Evolutionary conservation across 371 early-diverging fungal genomes (phyloP).

Genomic region (Dichotomocladium elegans): DNA sequence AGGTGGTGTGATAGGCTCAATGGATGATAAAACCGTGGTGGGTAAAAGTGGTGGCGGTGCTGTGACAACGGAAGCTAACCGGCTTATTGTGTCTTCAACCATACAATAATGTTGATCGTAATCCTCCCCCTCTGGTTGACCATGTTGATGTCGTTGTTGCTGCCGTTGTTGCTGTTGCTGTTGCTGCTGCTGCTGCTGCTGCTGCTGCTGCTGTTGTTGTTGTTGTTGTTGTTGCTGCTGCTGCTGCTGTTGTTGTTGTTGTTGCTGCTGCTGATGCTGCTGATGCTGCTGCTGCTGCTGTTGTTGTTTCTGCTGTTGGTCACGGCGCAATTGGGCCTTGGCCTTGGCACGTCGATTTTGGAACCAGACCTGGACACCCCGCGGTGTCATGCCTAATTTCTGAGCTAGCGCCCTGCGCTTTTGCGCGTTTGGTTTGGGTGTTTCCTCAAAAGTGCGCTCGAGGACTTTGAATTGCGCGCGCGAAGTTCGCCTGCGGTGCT

Average conservation of each 20-base stretch:
- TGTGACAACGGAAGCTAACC: too few relatives aligned
- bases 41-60: too few relatives aligned
- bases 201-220: background rate
- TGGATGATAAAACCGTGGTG: background rate
- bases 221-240: background rate
- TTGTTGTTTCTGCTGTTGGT: slow-evolving; percentile 2
- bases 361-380: slow-evolving; percentile 97
- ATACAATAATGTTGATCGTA: too few relatives aligned
- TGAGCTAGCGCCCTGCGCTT: slow-evolving; percentile 63
- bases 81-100: too few relatives aligned
- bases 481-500: slow-evolving; percentile 70
- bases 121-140: too few relatives aligned
- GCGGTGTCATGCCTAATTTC: slow-evolving; percentile 78
- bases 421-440: slow-evolving; percentile 67
- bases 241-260: background rate
- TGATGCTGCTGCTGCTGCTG: background rate
- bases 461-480: slow-evolving; percentile 64
- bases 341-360: slow-evolving; percentile 94
- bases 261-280: background rate
- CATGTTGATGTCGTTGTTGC: too few relatives aligned
- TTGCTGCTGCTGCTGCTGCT: background rate
- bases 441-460: slow-evolving; percentile 61
- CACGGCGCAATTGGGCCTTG: slow-evolving; percentile 18
- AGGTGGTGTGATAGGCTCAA: slow-evolving; percentile 1
- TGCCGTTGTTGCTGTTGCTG: slow-evolving; percentile 2